Base-by-base conservation (phyloP, 768 basidiomycete species). In the Boletus reticulatus region DNA sequence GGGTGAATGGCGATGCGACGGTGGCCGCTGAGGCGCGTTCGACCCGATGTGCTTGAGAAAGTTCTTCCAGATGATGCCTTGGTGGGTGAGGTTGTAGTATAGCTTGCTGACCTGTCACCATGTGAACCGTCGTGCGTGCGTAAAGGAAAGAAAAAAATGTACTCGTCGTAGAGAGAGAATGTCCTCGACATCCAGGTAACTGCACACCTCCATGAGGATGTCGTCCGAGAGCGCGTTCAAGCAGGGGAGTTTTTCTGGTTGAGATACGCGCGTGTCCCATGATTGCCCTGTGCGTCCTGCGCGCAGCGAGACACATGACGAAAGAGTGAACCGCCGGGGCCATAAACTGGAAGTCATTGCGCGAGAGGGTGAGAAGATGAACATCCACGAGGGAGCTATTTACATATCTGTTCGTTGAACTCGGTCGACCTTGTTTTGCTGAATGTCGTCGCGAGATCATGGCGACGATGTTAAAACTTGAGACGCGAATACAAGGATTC, bases 51-150 rank as follows among this genome's bases (percentile, higher is more conserved):
- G 67, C 39, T 72, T 67, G 55, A 89, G 71, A 56, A 85, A 81
- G 17, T 80, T 80, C 66, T 84, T 86, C 88, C 88, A 89, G 39
- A 88, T 82, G 44, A 81, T 70, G 17, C 85, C 80, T 59, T 88
- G 81, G 53, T 88, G 84, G 0, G 85, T 87, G 55, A 89, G 75
- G 31, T 83, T 67, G 62, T 80, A 87, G 61, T 84, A 83, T 4
- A 77, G 64, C 60, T 77, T 84, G 73, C 77, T 82, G 31, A 83
- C 81, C 88, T 87, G 31, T 31, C 9, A 24, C 8, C 10, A 20
- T 36, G 43, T 39, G 38, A 39, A n/a, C 8, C 38, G 17, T 39
- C 43, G 24, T 43, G 32, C 20, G 42, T 20, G 34, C 17, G 6
- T 20, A 24, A 17, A 12, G 17, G 52, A 29, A 8, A 8, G 8